These are phyloP conservation scores for Pythium inflatum DNA, from an alignment of 352 stramenopile genomes.

Conservation along the genomic window DNA sequence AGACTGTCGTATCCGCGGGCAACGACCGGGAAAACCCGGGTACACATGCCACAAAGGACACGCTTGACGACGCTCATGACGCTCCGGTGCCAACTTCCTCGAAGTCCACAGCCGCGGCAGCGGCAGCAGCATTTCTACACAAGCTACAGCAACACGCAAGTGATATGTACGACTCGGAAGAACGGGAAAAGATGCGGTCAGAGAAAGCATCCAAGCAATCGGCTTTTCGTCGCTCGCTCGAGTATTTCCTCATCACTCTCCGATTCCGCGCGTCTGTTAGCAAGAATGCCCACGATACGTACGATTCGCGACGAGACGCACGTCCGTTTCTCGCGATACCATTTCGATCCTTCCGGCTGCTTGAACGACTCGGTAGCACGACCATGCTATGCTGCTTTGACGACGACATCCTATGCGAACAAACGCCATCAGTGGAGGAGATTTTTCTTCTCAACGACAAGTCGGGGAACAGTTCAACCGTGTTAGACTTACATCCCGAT, in stretches of 20 bases:
- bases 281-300: conserved; percentile 49
- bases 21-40: neutral
- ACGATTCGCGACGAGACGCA: conserved; percentile 14
- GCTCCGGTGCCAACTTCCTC: neutral
- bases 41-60: neutral
- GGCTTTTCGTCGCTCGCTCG: conserved; percentile 63
- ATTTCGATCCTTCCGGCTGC: conserved; percentile 75
- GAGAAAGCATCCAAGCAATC: conserved; percentile 70
- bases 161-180: conserved; percentile 84
- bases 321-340: conserved; percentile 54
- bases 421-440: conserved; percentile 78
- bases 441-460: conserved; percentile 87
- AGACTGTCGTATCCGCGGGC: conserved; percentile 47
- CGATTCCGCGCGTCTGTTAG: conserved; percentile 66
- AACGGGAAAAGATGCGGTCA: conserved; percentile 78
- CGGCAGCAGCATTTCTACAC: conserved; percentile 8
- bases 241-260: conserved; percentile 77
- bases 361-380: conserved; percentile 81
- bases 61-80: neutral
- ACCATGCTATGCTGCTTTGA: conserved; percentile 91
- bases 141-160: conserved; percentile 33
- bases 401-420: conserved; percentile 85
- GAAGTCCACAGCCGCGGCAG: neutral
- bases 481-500: conserved; percentile 83
- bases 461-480: conserved; percentile 50